Base-by-base conservation (phyloP, 2,329 filamentous ascomycete species). In the Neonectria ditissima region DNA sequence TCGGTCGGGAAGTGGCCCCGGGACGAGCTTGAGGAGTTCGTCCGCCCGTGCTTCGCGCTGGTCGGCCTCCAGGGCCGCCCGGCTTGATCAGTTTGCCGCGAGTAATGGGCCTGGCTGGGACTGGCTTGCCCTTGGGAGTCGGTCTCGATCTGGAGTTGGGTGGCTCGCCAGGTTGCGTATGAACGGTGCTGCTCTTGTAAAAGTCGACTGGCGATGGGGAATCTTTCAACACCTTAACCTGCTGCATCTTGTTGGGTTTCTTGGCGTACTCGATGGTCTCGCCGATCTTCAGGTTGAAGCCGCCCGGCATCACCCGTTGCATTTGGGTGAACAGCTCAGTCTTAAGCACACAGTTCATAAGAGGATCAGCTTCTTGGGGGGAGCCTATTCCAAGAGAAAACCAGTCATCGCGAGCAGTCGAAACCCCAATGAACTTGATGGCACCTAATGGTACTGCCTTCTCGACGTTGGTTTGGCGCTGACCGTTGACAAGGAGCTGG, bases 311-410 rank as follows among this genome's bases (percentile, higher is more conserved):
- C 55, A 89, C 89, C 54, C 88, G 89, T 75, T 91, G 89, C 81
- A 99, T 89, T 67, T 97, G 94, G 0, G 95, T 97, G 76, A 98
- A 97, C 79, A 99, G 90, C 75, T 99, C 96, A 0, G 96, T 99
- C 83, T 99, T 99, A 79, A 99, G 89, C 20, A 97, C 83, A 75
- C 96, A 99, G 80, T 91, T 97, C 74, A 99, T 80, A 22, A 99
- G 84, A n/a, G 96, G 94, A 78, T 99, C 96, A 0, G 96, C 86
- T 77, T 98, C 95, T 75, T 97, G 93, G 9, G 91, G 90, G 32
- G 94, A 94, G n/a, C 92, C 93, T 47, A 97, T 86, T 3, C 94
- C 93, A 37, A 99, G 84, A 1, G 95, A 93, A 79, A 99, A 97
- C 96, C 96, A 99, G 79, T 99, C 96, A 73, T 99, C 96, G 68